Evolutionary conservation across 148 eudicot genomes (phyloP).

Genomic region (Rhododendron griersonianum): DNA sequence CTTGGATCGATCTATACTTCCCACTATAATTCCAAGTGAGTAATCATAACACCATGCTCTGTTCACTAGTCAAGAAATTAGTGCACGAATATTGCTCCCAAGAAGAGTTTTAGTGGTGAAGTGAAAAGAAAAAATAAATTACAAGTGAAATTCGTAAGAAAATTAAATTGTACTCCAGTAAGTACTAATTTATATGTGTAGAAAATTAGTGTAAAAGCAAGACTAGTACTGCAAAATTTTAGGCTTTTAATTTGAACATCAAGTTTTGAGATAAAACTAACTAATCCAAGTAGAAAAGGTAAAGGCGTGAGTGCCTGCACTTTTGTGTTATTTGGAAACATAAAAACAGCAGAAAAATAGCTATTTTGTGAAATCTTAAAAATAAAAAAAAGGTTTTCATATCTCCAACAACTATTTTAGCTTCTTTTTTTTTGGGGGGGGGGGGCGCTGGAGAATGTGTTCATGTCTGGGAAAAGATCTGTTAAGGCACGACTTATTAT

Average conservation of each 20-base stretch:
- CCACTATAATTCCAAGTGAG: neutral
- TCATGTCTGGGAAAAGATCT: too few relatives aligned
- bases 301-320: too few relatives aligned
- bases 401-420: too few relatives aligned
- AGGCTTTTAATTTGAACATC: neutral
- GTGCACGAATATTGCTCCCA: neutral
- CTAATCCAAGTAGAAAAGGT: too few relatives aligned
- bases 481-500: too few relatives aligned
- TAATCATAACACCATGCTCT: neutral
- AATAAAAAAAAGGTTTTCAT: too few relatives aligned
- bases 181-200: neutral
- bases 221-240: neutral
- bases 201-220: neutral
- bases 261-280: neutral
- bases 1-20: neutral
- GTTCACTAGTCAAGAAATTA: neutral
- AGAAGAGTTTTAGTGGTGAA: neutral
- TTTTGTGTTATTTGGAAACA: too few relatives aligned
- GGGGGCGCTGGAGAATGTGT: too few relatives aligned
- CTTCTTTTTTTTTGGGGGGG: too few relatives aligned
- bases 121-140: neutral
- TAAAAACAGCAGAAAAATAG: too few relatives aligned
- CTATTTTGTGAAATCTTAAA: too few relatives aligned
- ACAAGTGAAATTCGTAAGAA: neutral
- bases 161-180: neutral